phyloP scores from a whole-genome alignment of 2,329 filamentous ascomycete genomes.

The Trichoderma sp. region DNA sequence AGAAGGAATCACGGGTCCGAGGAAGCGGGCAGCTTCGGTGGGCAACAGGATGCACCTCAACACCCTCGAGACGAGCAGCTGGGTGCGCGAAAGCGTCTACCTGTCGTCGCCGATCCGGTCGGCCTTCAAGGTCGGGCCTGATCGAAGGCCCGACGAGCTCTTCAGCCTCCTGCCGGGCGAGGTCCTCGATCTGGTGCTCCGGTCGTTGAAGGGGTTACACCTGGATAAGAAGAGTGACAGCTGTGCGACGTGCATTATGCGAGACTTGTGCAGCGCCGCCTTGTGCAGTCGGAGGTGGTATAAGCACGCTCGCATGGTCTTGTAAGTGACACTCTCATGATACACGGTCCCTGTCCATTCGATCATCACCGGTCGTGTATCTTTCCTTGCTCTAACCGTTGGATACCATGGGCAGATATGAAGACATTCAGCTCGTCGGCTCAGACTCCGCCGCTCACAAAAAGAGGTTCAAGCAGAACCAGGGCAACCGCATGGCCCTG shows the following conservation, averaged over 20 bases:
- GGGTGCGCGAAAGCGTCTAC: slow-evolving; percentile 26
- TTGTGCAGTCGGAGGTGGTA: slow-evolving; percentile 56
- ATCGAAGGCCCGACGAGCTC: slow-evolving; percentile 50
- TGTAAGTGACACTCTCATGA: slow-evolving; percentile 47
- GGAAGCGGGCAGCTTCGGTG: slow-evolving; percentile 38
- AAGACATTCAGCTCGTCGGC: slow-evolving; percentile 61
- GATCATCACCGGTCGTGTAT: no score
- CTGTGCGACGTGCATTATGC: slow-evolving; percentile 67
- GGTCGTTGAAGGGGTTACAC: slow-evolving; percentile 56
- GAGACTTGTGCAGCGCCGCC: slow-evolving; percentile 58
- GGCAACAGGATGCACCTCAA: slow-evolving; percentile 48
- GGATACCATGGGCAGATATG: slow-evolving; percentile 47
- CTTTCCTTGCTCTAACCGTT: not conserved
- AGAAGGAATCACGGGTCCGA: slow-evolving; percentile 35
- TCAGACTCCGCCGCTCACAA: slow-evolving; percentile 57
- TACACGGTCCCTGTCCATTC: not conserved
- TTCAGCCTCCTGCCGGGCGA: slow-evolving; percentile 61
- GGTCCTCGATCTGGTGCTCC: slow-evolving; percentile 59
- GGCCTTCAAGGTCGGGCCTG: slow-evolving; percentile 24
- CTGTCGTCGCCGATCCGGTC: slow-evolving; percentile 23
- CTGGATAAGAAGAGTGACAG: slow-evolving; percentile 51
- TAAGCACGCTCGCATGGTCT: slow-evolving; percentile 51
- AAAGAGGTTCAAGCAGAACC: slow-evolving; percentile 59
- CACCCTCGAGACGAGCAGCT: slow-evolving; percentile 41
- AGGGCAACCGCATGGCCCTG: slow-evolving; percentile 57